Evolutionary conservation across 305 asterid species (phyloP).

Genomic region (Solanum aculeatissimum): DNA sequence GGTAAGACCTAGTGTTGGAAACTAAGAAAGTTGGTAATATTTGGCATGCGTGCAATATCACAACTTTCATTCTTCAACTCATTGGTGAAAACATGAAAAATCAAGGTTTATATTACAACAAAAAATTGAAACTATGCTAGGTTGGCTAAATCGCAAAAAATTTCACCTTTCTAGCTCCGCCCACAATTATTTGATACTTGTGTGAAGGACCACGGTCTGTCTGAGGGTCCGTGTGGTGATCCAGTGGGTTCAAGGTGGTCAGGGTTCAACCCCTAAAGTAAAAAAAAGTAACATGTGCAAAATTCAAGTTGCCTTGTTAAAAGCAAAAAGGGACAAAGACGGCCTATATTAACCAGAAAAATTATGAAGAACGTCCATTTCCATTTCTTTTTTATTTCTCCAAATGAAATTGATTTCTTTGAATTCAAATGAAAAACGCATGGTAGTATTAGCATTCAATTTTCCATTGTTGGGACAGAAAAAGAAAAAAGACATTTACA

Average conservation of each 20-base stretch:
- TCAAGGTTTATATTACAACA: neutral
- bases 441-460: neutral
- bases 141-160: too few species aligned
- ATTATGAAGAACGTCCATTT: neutral
- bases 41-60: neutral
- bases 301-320: neutral
- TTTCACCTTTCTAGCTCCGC: neutral
- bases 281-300: neutral
- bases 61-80: neutral
- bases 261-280: too few species aligned
- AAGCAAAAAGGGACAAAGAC: neutral
- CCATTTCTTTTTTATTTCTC: neutral
- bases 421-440: neutral
- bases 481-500: neutral
- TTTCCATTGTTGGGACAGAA: neutral
- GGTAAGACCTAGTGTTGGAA: neutral
- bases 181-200: neutral
- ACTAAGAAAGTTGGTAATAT: neutral
- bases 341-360: neutral
- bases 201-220: too few species aligned
- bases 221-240: too few species aligned
- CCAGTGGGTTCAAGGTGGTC: too few species aligned
- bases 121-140: too few species aligned
- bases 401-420: neutral
- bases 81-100: neutral